Base-by-base conservation (phyloP, 2,329 filamentous ascomycete species). In the Fusarium bulbicola region DNA sequence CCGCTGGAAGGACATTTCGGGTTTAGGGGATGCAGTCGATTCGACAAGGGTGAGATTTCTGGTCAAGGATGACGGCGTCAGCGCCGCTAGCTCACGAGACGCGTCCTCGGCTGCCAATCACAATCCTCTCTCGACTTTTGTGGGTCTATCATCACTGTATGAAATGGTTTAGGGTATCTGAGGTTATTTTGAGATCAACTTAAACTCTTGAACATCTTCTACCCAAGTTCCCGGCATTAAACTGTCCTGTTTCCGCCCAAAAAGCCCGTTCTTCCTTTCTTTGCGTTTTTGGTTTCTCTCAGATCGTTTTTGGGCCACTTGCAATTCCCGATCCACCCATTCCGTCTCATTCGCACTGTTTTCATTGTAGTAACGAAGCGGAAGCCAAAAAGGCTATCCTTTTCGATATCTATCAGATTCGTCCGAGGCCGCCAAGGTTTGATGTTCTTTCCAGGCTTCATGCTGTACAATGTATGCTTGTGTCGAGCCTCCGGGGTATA, bases 41-140 rank as follows among this genome's bases (percentile, higher is more conserved):
- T 39, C 7, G 39, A 26, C 37, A 43, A 16, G 34, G 11, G 3
- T 34, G 40, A 46, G 36, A 64, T 69, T 37, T 42, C 24, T 64
- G 18, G 16, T n/a, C 15, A 13, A 16, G 37, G 24, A 45, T 53
- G 50, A 53, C 42, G 40, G 59, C 50, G 59, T 68, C 26, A 53
- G 50, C 26, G 13, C 9, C 28, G 30, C 15, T 53, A 49, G 52
- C 65, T 53, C 11, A 21, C 7, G 1, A 39, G 46, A 69, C 59
- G 59, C 52, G 66, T 70, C 46, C 13, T 10, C 30, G 4, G 9
- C n/a, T 18, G 12, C 66, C 65, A 69, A 69, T 68, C 45, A 64
- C 2, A 24, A 7, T 7, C 1, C 20, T 21, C 6, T 7, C 3
- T 18, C 1, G 9, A 2, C n/a, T n/a, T n/a, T n/a, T 24, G 15